Evolutionary conservation across 163 green algal species (phyloP), one percentile per base, ranked within the genome.

Genomic region (Scenedesmus sp.): DNA sequence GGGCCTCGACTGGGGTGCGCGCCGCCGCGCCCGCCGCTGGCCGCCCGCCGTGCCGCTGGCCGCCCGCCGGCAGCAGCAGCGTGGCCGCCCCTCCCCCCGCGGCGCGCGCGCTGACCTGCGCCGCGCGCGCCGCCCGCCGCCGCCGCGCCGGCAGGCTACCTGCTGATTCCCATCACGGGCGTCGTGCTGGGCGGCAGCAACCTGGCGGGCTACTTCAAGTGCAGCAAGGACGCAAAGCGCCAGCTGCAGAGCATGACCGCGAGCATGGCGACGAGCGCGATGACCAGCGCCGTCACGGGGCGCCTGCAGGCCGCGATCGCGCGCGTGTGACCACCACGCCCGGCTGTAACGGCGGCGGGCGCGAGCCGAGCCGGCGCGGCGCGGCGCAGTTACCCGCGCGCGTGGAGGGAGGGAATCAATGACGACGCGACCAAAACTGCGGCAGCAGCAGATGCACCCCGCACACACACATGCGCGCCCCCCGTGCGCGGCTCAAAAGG

Each of bases 151-250:
- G 44, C 76, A 86, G 84, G 79, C 29, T 89, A 87, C 73, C 62
- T 86, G 10, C 74, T 90, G 50, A 86, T 91, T 17, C 70, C 83
- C 65, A 87, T 93, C 39, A 94, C 97, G 51, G 94, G 89, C 15
- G 63, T 95, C 42, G 82, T 97, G 45, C 87, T 98, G 71, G 92
- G 78, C 56, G 71, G 75, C 39, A 89, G 90, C 79, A 98, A 98
- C 83, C 86, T 97, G 17, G 81, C 89, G 22, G 94, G 94, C 17
- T 98, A 96, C 85, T 93, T 94, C 77, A 96, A 94, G 75, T 95
- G 91, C 84, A 90, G 81, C 83, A 92, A 88, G 51, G 89, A 94
- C 51, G 87, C 89, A 14, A 87, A 88, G 67, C 83, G 87, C 44
- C 75, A 87, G 74, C 74, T 93, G 53, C 81, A 87, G 70, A 81